Evolutionary conservation across 2,329 filamentous ascomycete genomes (phyloP), one percentile per base, ranked within the genome.

Genomic region (Blastomyces emzantsi): DNA sequence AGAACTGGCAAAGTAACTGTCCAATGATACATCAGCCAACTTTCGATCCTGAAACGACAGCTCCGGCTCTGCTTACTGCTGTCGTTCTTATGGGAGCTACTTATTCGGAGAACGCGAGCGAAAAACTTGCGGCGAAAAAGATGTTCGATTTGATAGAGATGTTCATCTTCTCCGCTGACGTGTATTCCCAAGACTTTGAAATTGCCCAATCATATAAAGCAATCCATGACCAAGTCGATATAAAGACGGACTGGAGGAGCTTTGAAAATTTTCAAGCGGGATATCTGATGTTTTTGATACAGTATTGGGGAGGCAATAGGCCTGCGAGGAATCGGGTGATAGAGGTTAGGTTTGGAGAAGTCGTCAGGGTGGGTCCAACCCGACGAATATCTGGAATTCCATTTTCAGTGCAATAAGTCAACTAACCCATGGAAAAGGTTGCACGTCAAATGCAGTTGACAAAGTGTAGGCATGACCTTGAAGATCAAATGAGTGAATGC

Each of bases 51-150:
- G 73, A 77, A 17, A 70, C 70, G 1, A 72, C 72, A 3, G 69
- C 76, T 2, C 65, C 76, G 39, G 71, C 75, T 0, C 68, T 81
- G 6, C 69, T 81, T 4, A 71, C 77, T 0, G 71, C 75, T 0
- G 68, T 81, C 5, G 69, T 74, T 0, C 74, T 80, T 61, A 75
- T 78, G 69, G 79, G 79, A 4, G 77, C 78, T 0, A 78, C 79
- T 71, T 80, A 80, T 64, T 78, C 76, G 3, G 71, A 71, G 8
- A 73, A 78, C 58, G 71, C 75, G 59, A 70, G 68, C 45, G 78
- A 80, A 62, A 70, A 71, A 0, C 70, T 70, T 28, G 69, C 72
- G 2, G 76, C 77, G 0, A 78, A 77, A 63, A 70, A 72, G 41
- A 62, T 79, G 17, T 66, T 80, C 2, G 78, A 80, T 65, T 71